Conservation (phyloP, 2,329 filamentous ascomycete species). For the Dactylellina leptospora region DNA sequence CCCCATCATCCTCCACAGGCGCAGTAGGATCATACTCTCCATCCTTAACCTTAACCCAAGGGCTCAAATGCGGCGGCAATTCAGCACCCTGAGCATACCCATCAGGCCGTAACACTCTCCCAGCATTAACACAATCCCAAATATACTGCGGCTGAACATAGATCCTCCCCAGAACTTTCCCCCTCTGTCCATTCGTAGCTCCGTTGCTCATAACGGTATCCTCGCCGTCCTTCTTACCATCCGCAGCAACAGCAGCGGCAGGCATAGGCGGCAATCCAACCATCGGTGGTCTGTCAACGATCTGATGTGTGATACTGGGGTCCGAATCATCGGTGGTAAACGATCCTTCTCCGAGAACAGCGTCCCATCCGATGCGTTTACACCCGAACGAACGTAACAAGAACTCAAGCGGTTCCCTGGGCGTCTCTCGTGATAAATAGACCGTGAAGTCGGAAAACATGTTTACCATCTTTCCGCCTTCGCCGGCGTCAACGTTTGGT, state of each 20-base stretch:
- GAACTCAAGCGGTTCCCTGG: conserved; percentile 88
- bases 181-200: conserved; percentile 63
- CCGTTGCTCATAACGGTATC: conserved; percentile 61
- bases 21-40: conserved; percentile 92
- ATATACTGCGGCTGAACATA: conserved; percentile 99
- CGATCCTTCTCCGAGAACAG: conserved; percentile 86
- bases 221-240: conserved; percentile 65
- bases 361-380: conserved; percentile 94
- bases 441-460: conserved; percentile 71
- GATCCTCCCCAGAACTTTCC: conserved; percentile 85
- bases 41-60: conserved; percentile 87
- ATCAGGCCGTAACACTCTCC: conserved; percentile 84
- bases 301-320: conserved; percentile 90
- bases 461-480: conserved; percentile 62
- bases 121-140: conserved; percentile 95
- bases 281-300: conserved; percentile 87
- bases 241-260: too few relatives aligned
- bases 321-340: conserved; percentile 91
- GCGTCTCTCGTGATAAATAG: conserved; percentile 92
- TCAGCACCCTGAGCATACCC: conserved; percentile 88
- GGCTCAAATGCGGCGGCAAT: conserved; percentile 91
- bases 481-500: conserved; percentile 65
- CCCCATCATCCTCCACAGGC: conserved; percentile 85
- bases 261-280: conserved; percentile 63
- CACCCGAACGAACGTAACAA: conserved; percentile 93